Evolutionary conservation across 2,329 filamentous ascomycete species (phyloP).

Genomic region (Fusarium liriodendri): DNA sequence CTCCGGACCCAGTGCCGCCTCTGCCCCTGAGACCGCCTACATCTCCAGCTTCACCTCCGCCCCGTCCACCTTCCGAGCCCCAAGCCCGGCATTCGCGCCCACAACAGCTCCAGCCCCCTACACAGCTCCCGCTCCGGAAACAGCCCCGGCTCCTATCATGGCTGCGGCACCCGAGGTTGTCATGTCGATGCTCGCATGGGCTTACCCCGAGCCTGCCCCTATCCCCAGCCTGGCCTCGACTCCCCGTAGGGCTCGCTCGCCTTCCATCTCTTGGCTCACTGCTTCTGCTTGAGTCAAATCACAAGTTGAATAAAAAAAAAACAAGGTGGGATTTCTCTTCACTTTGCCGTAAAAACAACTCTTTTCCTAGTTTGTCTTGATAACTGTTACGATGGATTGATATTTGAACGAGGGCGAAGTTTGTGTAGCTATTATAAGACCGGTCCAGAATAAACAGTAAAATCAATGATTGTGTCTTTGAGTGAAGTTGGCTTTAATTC

Average conservation of each 20-base stretch:
- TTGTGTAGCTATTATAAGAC: constrained; percentile 3
- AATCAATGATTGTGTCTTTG: not conserved
- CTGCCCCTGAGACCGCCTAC: not conserved
- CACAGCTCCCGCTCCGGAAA: constrained; percentile 16
- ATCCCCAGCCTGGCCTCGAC: constrained; percentile 15
- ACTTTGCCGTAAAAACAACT: not conserved
- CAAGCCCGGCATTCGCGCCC: not conserved
- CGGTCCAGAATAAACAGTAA: constrained; percentile 12
- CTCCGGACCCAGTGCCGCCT: not conserved
- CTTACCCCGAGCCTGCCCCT: constrained; percentile 19
- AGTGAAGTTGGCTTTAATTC: not conserved
- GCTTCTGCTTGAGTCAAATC: constrained; percentile 7
- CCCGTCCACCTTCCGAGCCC: not conserved
- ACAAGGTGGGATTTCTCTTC: not conserved
- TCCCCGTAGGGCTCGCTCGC: constrained; percentile 10
- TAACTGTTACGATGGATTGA: constrained; percentile 3
- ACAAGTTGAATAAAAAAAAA: not conserved
- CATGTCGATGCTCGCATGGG: constrained; percentile 13
- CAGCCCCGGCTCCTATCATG: constrained; percentile 18
- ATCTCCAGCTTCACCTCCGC: not conserved
- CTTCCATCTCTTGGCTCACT: constrained; percentile 11
- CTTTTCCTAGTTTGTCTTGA: not conserved
- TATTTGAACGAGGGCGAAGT: not conserved
- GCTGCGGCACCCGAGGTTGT: constrained; percentile 20
- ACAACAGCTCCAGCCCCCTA: constrained; percentile 16